phyloP scores from a whole-genome alignment of 2,329 filamentous ascomycete genomes.

The Hymenoscyphus albidus region DNA sequence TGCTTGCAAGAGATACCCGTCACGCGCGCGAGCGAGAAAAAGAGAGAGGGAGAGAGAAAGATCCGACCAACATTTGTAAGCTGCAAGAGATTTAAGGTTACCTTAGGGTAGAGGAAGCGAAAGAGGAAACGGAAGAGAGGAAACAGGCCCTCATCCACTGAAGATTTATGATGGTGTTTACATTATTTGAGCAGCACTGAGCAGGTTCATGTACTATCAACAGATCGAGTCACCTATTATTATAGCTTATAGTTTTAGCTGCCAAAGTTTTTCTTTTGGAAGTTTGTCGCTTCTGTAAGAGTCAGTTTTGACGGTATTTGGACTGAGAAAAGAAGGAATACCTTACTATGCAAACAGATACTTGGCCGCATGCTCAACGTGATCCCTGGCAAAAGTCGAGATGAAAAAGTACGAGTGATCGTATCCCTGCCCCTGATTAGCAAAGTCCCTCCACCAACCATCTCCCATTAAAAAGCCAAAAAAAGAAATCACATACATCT shows the following conservation, averaged over 20 bases:
- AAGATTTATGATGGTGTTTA: not conserved
- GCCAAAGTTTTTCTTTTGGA: constrained; percentile 27
- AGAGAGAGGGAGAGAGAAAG: not conserved
- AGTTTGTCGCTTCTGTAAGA: constrained; percentile 24
- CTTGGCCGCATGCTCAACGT: constrained; percentile 88
- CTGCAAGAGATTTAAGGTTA: not conserved
- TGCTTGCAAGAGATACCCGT: constrained; percentile 25
- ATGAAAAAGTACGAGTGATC: constrained; percentile 99
- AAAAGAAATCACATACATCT: constrained; percentile 46
- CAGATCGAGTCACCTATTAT: not conserved
- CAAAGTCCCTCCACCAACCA: not conserved
- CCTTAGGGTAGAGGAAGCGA: not conserved
- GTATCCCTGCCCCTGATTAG: constrained; percentile 57
- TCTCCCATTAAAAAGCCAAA: not conserved
- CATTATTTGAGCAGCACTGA: not conserved
- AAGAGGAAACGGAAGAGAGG: not conserved
- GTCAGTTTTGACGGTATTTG: constrained; percentile 16
- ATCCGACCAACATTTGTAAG: not conserved
- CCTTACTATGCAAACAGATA: constrained; percentile 61
- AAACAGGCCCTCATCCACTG: not conserved
- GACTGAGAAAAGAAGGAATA: not conserved
- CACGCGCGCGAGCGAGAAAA: too few species aligned
- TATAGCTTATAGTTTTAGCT: not conserved
- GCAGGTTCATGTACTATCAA: not conserved
- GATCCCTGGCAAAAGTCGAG: constrained; percentile 82